Percentiles rank a stretch among this genome's conserved stretches.
phyloP scores from a whole-genome alignment of 768 basidiomycete genomes.

The Lyophyllum semitale region DNA sequence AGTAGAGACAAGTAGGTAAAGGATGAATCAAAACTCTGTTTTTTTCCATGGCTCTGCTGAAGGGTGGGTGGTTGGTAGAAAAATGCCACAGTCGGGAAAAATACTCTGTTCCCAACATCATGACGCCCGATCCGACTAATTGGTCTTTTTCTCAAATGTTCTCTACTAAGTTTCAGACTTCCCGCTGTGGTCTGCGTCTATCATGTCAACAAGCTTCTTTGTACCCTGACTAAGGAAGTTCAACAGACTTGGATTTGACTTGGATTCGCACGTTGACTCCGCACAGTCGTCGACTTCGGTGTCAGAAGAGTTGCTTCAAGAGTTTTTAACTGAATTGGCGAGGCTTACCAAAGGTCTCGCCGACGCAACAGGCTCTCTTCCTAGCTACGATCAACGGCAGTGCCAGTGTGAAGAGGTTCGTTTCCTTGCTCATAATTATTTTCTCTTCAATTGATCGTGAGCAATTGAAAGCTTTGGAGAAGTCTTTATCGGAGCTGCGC shows the following conservation, averaged over 20 bases:
- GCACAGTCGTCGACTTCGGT: conserved; percentile 32
- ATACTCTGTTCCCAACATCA: too few species aligned
- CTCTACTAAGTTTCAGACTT: conserved; percentile 48
- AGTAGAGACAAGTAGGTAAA: too few species aligned
- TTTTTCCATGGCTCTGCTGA: too few species aligned
- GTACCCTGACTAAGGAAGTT: conserved; percentile 17
- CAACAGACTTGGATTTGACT: conserved; percentile 50
- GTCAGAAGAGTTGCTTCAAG: conserved; percentile 39
- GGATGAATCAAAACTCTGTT: too few species aligned
- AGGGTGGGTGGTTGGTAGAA: too few species aligned
- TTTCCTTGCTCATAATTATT: not conserved
- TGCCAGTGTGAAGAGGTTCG: conserved; percentile 67
- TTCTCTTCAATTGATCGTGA: conserved; percentile 29
- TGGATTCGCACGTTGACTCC: conserved; percentile 45
- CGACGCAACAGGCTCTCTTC: conserved; percentile 65
- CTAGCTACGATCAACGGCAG: conserved; percentile 76
- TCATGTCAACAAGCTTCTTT: conserved; percentile 14
- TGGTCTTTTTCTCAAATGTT: conserved; percentile 56
- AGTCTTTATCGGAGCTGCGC: conserved; percentile 51
- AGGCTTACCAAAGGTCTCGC: conserved; percentile 62
- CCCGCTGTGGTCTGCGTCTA: conserved; percentile 48
- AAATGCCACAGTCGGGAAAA: too few species aligned
- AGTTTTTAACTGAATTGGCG: conserved; percentile 50
- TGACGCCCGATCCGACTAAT: conserved; percentile 33
- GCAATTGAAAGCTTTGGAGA: conserved; percentile 71